Base-by-base conservation (phyloP, 306 rosid genomes). In the Pachyrhizus erosus region DNA sequence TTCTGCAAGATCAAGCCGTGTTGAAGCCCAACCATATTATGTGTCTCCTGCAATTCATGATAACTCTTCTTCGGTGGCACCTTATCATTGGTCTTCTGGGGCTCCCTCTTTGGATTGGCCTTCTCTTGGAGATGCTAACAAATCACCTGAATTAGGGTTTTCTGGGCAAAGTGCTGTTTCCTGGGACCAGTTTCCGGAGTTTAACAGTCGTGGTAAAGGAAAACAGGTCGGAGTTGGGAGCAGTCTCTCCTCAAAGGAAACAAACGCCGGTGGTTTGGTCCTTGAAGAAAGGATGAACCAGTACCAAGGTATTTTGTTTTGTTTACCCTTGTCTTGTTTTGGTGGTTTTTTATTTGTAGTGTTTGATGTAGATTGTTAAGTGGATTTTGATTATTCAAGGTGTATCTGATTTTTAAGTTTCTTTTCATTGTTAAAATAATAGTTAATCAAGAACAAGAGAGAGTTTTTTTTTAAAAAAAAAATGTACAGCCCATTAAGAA, bases 171-270 rank as follows among this genome's bases (percentile, higher is more conserved):
- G 83, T 85, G 82, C 65, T 82, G 83, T 76, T 72, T 62, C 62
- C 46, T 88, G 91, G 91, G 83, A 76, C 82, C 90, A 85, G 81
- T 80, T 78, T 65, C 27, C 78, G 11, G 94, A 87, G 18, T 83
- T 89, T 73, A 82, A 85, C 11, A 20, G 4, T 55, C 86, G 73
- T 74, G 86, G 80, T 51, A 87, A 89, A 37, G 74, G 84, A 40
- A 80, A 86, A 42, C 84, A 23, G 72, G 77, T 80, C 48, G 87
- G 84, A 46, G 52, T 39, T 84, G 87, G 83, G 86, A 87, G 83
- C 66, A 42, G 87, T 83, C 83, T 83, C 58, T 45, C 73, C 57
- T 66, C 88, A 46, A 90, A 79, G 76, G 88, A 75, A 46, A 27
- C 77, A 9, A 74, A 49, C 78, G 27, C 60, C 18, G 10, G 84